These are phyloP conservation scores for Macadamia integrifolia DNA, from an alignment of 164 flowering plant species.

Conservation along the genomic window DNA sequence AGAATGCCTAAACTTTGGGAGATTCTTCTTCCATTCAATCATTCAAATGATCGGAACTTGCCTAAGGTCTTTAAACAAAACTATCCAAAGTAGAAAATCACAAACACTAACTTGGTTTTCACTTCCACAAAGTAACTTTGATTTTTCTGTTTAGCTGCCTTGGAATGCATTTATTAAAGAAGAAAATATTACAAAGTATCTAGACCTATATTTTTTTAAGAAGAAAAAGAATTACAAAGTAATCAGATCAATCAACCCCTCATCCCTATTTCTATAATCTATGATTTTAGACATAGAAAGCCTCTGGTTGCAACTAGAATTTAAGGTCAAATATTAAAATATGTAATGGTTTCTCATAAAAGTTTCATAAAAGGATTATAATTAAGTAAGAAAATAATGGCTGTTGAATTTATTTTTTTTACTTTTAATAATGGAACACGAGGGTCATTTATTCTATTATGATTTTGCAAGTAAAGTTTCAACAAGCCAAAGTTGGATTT, in stretches of 20 bases:
- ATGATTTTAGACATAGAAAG: conserved; percentile 4
- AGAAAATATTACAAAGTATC: conserved; percentile 4
- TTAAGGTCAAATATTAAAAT: conserved; percentile 29
- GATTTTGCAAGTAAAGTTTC: conserved; percentile 3
- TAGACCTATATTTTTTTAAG: conserved; percentile 5
- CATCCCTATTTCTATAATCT: not conserved
- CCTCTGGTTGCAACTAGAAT: conserved; percentile 5
- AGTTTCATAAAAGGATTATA: conserved; percentile 13
- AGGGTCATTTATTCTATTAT: not conserved
- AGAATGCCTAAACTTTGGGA: conserved; percentile 11
- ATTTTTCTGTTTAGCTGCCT: not conserved
- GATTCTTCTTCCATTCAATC: conserved; percentile 12
- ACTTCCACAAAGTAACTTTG: conserved; percentile 8
- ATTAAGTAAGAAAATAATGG: conserved; percentile 6
- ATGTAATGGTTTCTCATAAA: conserved; percentile 6
- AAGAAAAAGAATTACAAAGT: conserved; percentile 4
- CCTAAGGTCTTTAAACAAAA: conserved; percentile 6
- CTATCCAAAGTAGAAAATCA: not conserved
- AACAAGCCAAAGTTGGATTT: not conserved
- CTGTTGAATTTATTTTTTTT: conserved; percentile 5
- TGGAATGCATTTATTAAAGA: not conserved
- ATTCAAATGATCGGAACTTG: conserved; percentile 18
- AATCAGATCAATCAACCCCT: not conserved
- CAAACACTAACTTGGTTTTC: conserved; percentile 6
- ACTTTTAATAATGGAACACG: conserved; percentile 4